Percentiles rank a stretch among this genome's conserved stretches.
Evolutionary conservation across 257 asterid species (phyloP).

Genomic region (Solanum arcanum): DNA sequence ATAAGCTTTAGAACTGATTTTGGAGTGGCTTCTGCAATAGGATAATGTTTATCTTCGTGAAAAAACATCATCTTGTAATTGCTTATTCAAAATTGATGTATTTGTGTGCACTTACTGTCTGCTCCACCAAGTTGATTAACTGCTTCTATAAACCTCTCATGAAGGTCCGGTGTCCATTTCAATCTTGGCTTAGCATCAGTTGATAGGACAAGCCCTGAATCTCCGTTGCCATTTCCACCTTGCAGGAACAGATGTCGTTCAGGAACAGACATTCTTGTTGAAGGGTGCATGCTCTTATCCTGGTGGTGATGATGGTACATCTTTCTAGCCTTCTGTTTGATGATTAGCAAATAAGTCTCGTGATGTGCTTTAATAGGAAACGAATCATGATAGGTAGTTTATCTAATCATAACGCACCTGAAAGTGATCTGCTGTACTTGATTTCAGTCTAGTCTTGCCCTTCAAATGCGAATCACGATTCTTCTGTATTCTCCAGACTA

Average conservation of each 20-base stretch:
- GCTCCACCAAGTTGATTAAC: slow-evolving; percentile 98
- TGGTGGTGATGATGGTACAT: slow-evolving; percentile 73
- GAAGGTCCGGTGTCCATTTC: slow-evolving; percentile 96
- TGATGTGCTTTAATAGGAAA: neutral
- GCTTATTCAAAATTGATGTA: neutral
- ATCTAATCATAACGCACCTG: neutral
- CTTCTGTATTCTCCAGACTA: slow-evolving; percentile 9
- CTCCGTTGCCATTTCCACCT: slow-evolving; percentile 51
- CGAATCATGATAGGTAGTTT: neutral
- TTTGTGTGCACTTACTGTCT: slow-evolving; percentile 59
- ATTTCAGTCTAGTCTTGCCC: slow-evolving; percentile 21
- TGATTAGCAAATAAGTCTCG: slow-evolving; percentile 15
- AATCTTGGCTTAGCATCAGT: slow-evolving; percentile 81
- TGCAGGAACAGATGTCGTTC: slow-evolving; percentile 72
- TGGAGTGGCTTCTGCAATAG: slow-evolving; percentile 88
- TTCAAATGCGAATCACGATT: slow-evolving; percentile 12
- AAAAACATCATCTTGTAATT: slow-evolving; percentile 1
- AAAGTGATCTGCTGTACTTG: neutral
- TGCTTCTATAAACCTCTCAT: slow-evolving; percentile 80
- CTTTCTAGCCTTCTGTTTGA: slow-evolving; percentile 13
- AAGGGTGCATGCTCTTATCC: slow-evolving; percentile 46
- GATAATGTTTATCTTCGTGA: slow-evolving; percentile 14
- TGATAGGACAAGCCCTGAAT: slow-evolving; percentile 62
- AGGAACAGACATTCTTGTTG: slow-evolving; percentile 45
- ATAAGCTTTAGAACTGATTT: slow-evolving; percentile 91